Evolutionary conservation across 352 stramenopile genomes (phyloP), one percentile per base, ranked within the genome.

Genomic region (Phytopythium helicoides): DNA sequence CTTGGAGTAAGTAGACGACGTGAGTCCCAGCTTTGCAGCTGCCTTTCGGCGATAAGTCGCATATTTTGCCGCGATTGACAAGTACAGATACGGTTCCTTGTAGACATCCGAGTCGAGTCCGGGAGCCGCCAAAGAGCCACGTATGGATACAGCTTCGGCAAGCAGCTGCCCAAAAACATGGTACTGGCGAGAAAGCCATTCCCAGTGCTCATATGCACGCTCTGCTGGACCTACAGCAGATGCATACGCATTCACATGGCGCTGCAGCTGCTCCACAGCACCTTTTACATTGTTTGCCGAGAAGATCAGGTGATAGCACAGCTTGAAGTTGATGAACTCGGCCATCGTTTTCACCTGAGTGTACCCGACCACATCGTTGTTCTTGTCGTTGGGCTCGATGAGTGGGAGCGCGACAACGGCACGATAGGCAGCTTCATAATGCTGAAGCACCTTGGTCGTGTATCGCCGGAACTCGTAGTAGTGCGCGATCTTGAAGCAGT

Each of bases 81-180:
- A 92, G 64, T 95, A 95, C 58, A 95, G 62, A 64, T 95, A 92
- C 49, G 82, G 76, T 55, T 95, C 85, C 51, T 93, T 95, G 71
- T 89, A 95, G 41, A 90, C 65, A 38, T 91, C 70, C 42, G 79
- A 86, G 33, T 93, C 85, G 21, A 95, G 58, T 0, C 81, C 84
- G 11, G 71, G 64, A 47, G 49, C 68, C 4, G 73, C 49, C 18
- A 90, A 52, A 0, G 74, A 72, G 11, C 81, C 81, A 35, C 77
- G 81, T 51, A 92, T 86, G 15, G 83, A 86, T 11, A 72, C 65
- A 8, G 84, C 80, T 52, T 94, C 78, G 2, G 79, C 63, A 11
- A 95, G 53, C 19, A 95, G 70, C 62, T 95, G 86, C 18, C 78
- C 86, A 50, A 95, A 94, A 14, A 95, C 78, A 56, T 95, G 81